Evolutionary conservation across 2,329 filamentous ascomycete species (phyloP), one percentile per base, ranked within the genome.

Genomic region (Phaeoacremonium minimum): DNA sequence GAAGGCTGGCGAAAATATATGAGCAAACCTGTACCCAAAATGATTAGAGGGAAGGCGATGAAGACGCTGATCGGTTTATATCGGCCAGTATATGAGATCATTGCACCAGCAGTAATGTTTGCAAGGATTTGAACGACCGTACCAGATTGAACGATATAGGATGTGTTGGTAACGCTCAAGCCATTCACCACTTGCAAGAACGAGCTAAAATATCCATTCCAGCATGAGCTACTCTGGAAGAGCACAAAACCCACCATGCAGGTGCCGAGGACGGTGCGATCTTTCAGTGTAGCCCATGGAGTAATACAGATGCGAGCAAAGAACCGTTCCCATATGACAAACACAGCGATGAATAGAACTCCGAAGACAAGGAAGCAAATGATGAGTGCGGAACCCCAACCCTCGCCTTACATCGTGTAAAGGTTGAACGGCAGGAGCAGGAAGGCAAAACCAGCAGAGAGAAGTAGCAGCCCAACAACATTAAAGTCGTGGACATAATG

Each of bases 351-450:
- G 36, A 73, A 70, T 0, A 75, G 46, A n/a, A 68, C 56, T 3
- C 80, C 80, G 20, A 82, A 52, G 4, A 55, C 22, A 18, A 63
- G 35, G 17, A 58, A 47, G 15, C 46, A 46, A 28, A 61, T 54
- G 38, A 58, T 38, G 31, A 47, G 38, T 18, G 52, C 34, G 33
- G 48, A 45, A 28, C 41, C 35, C 52, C 54, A 49, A 18, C 46
- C 37, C 37, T 51, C 20, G 7, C 44, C 45, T 16, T 56, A 55
- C 32, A 58, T 53, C 9, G 51, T 55, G 20, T 56, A 52, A 15
- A 84, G 62, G 5, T 69, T 80, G 51, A 85, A 71, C 1, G 81
- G 77, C 1, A 85, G 67, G 13, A 85, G 58, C 47, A 85, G 74
- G 20, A 81, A 55, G 4, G 69, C 66, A 38, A 81, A 65, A 3